phyloP scores from a whole-genome alignment of 2,329 filamentous ascomycete genomes.

The Aspergillus chevalieri region DNA sequence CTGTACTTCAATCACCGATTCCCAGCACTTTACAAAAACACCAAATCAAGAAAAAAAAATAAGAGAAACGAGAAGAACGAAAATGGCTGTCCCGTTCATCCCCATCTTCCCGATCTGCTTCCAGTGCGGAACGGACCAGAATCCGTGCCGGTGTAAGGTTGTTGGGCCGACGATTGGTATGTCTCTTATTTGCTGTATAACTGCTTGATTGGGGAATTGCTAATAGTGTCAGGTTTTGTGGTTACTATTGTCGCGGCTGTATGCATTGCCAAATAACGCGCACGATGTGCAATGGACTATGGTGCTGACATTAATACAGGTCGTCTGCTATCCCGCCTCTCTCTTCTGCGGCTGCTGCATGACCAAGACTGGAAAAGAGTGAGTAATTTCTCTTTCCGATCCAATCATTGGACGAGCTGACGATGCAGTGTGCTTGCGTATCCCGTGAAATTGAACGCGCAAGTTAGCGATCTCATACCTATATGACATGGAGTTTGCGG shows the following conservation, averaged over 20 bases:
- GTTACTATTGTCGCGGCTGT: constrained; percentile 47
- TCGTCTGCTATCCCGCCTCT: constrained; percentile 51
- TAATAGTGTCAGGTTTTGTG: constrained; percentile 31
- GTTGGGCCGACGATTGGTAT: constrained; percentile 50
- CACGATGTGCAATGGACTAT: too few relatives aligned
- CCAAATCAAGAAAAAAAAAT: not conserved
- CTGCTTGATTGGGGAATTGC: not conserved
- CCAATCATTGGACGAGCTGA: constrained; percentile 5
- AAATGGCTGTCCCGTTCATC: constrained; percentile 36
- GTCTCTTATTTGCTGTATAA: not conserved
- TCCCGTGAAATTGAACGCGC: constrained; percentile 48
- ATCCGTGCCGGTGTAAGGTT: constrained; percentile 53
- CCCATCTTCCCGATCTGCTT: constrained; percentile 49
- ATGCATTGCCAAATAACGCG: constrained; percentile 17
- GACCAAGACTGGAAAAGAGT: constrained; percentile 51
- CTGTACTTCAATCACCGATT: not conserved
- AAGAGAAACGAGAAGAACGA: not conserved
- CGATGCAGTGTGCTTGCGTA: constrained; percentile 43
- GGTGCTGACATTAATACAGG: constrained; percentile 22
- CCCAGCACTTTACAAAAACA: not conserved
- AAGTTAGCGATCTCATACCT: constrained; percentile 46
- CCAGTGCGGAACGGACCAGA: constrained; percentile 52
- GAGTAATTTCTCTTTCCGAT: constrained; percentile 16
- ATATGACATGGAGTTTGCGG: constrained; percentile 5
- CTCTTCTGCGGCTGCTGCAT: constrained; percentile 53